Percentiles rank a stretch among this genome's conserved stretches.
Evolutionary conservation across 2,329 filamentous ascomycete genomes (phyloP).

Genomic region (Fusarium pseudograminearum): DNA sequence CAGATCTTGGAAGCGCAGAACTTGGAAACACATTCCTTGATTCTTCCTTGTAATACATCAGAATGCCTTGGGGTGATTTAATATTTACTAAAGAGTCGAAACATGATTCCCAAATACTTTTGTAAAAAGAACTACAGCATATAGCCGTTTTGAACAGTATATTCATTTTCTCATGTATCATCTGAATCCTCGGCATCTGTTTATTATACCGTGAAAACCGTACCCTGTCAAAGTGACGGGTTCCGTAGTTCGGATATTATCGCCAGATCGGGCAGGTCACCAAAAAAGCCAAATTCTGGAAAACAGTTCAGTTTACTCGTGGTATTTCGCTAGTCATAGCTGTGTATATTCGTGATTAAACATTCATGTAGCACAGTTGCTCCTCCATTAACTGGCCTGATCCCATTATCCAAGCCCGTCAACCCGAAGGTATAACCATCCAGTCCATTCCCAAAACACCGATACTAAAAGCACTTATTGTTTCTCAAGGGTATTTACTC

Average conservation of each 20-base stretch:
- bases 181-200: neutral
- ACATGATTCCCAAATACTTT: neutral
- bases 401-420: neutral
- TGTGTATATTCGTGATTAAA: constrained; percentile 8
- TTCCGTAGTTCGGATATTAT: neutral
- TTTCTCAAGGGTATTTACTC: constrained; percentile 17
- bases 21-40: constrained; percentile 9
- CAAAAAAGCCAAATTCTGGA: neutral
- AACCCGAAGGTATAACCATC: constrained; percentile 11
- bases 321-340: neutral
- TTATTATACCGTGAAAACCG: no score
- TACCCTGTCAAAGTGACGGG: neutral
- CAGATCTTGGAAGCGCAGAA: neutral
- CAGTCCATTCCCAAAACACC: constrained; percentile 20
- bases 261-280: neutral
- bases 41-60: neutral
- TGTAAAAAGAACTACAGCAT: neutral
- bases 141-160: neutral
- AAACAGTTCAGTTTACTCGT: neutral
- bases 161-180: no score
- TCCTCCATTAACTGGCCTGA: neutral
- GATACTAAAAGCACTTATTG: neutral
- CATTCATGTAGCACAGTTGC: constrained; percentile 1
- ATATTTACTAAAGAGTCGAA: no score
- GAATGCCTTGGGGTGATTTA: neutral